Evolutionary conservation across 2,329 filamentous ascomycete species (phyloP).

Genomic region (Fusarium sp.): DNA sequence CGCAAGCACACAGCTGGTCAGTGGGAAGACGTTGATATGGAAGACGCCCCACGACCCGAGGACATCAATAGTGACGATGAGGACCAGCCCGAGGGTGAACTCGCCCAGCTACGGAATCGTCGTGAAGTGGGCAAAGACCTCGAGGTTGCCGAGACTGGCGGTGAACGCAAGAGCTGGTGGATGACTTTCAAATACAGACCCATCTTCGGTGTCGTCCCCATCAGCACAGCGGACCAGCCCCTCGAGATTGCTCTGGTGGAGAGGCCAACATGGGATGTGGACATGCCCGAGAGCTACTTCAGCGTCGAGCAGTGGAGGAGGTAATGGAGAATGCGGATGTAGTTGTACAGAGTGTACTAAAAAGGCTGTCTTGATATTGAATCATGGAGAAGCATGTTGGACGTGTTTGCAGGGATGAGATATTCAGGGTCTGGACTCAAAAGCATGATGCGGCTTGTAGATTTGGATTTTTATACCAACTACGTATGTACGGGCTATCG

Average conservation of each 20-base stretch:
- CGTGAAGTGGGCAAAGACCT: conserved; percentile 39
- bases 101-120: conserved; percentile 53
- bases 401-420: conserved; percentile 25
- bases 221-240: conserved; percentile 56
- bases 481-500: conserved; percentile 36
- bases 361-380: conserved; percentile 14
- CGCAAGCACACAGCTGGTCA: conserved; percentile 58
- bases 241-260: conserved; percentile 91
- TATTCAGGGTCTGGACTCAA: conserved; percentile 19
- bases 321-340: conserved; percentile 36
- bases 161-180: conserved; percentile 69
- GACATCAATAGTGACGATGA: conserved; percentile 56
- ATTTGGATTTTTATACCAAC: conserved; percentile 39
- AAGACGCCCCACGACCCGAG: conserved; percentile 55
- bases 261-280: conserved; percentile 85
- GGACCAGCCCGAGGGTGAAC: conserved; percentile 52
- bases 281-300: conserved; percentile 79
- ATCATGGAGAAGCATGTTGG: conserved; percentile 14
- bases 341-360: conserved; percentile 5
- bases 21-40: conserved; percentile 56
- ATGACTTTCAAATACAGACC: conserved; percentile 93
- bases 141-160: conserved; percentile 43
- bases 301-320: conserved; percentile 68
- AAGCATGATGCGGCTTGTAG: conserved; percentile 32
- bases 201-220: conserved; percentile 79